These are phyloP conservation scores for Mucuna pruriens DNA, from an alignment of 306 rosid species.

Conservation along the genomic window DNA sequence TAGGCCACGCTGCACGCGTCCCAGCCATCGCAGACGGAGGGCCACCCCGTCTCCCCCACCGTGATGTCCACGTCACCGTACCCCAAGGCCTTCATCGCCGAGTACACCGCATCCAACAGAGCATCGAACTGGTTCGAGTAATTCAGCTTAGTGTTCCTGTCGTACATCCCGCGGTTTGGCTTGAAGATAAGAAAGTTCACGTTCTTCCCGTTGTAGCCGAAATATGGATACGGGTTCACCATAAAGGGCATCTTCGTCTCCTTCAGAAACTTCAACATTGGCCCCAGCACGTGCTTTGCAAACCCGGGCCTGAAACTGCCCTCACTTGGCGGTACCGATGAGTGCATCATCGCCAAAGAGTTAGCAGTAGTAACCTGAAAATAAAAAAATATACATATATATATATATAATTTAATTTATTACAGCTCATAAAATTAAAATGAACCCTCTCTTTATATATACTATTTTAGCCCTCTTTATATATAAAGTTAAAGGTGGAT, in stretches of 20 bases:
- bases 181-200: conserved; percentile 63
- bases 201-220: conserved; percentile 63
- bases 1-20: conserved; percentile 65
- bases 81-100: conserved; percentile 72
- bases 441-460: too few species aligned
- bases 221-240: conserved; percentile 94
- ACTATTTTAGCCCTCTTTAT: too few species aligned
- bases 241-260: conserved; percentile 74
- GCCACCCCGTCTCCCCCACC: conserved; percentile 91
- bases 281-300: conserved; percentile 47
- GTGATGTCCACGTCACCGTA: conserved; percentile 62
- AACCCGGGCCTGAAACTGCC: conserved; percentile 74
- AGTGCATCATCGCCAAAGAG: conserved; percentile 66
- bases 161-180: conserved; percentile 64
- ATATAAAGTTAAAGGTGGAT: too few species aligned
- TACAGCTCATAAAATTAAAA: too few species aligned
- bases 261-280: conserved; percentile 61
- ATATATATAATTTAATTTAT: too few species aligned
- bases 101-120: conserved; percentile 69
- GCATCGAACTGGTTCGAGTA: conserved; percentile 86
- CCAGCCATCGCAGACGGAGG: conserved; percentile 77
- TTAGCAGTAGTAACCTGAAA: conserved; percentile 78
- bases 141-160: conserved; percentile 49
- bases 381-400: too few species aligned
- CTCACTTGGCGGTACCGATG: conserved; percentile 68